These are phyloP conservation scores for Amyloporia xantha DNA, from an alignment of 768 basidiomycete species.

Conservation along the genomic window DNA sequence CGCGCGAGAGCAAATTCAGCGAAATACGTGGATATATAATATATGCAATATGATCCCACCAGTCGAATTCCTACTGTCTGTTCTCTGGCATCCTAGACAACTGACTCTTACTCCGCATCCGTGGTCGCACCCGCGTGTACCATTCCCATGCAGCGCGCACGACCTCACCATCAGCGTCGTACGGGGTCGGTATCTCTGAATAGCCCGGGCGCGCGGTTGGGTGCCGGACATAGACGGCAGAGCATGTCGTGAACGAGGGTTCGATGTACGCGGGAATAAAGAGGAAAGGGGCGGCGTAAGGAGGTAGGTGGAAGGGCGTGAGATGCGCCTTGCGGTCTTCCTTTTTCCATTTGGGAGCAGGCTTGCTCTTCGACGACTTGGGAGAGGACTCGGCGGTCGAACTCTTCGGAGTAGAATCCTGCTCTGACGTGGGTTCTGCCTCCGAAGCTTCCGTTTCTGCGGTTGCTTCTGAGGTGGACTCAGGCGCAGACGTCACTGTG, in stretches of 20 bases:
- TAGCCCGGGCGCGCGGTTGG: slow-evolving; percentile 96
- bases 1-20: no score
- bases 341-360: slow-evolving; percentile 5
- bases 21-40: no score
- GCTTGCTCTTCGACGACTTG: background rate
- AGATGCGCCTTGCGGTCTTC: slow-evolving; percentile 22
- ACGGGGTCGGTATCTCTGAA: slow-evolving; percentile 93
- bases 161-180: slow-evolving; percentile 91
- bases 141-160: slow-evolving; percentile 95
- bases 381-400: background rate
- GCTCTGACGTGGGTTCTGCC: slow-evolving; percentile 12
- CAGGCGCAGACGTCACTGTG: slow-evolving; percentile 7
- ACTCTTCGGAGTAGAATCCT: slow-evolving; percentile 14
- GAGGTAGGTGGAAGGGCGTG: slow-evolving; percentile 81
- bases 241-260: slow-evolving; percentile 81
- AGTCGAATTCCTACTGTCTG: slow-evolving; percentile 32
- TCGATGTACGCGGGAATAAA: slow-evolving; percentile 93
- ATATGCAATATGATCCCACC: no score
- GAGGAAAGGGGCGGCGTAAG: slow-evolving; percentile 83
- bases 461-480: slow-evolving; percentile 15
- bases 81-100: slow-evolving; percentile 62
- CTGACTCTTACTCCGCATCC: slow-evolving; percentile 60
- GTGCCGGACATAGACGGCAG: slow-evolving; percentile 88
- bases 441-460: background rate
- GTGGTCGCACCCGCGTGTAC: slow-evolving; percentile 69